phyloP scores from a whole-genome alignment of 148 eudicot genomes.

The Rheum nobile region DNA sequence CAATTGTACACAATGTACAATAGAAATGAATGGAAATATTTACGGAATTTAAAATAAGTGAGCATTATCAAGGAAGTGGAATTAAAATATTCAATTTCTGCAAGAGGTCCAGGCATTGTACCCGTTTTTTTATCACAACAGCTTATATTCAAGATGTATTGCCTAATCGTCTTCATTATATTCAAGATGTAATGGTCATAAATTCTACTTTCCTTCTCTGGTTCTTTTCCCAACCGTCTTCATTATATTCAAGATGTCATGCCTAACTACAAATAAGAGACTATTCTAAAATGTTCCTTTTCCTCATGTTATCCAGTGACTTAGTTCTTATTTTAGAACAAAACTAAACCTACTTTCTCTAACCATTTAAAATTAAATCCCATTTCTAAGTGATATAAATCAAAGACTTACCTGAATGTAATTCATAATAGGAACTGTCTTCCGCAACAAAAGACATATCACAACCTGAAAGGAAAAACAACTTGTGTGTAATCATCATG shows the following conservation, averaged over 20 bases:
- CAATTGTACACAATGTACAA: neutral
- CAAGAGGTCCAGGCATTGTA: neutral
- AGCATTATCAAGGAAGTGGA: neutral
- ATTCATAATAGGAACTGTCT: slow-evolving; percentile 71
- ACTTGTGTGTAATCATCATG: neutral
- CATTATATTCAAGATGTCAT: neutral
- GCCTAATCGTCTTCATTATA: neutral
- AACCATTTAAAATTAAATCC: neutral
- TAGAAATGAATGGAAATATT: neutral
- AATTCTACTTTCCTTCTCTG: neutral
- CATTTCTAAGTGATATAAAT: neutral
- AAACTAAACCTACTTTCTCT: neutral
- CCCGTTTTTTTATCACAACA: neutral
- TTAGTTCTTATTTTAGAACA: neutral
- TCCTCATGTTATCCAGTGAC: neutral
- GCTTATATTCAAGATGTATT: neutral
- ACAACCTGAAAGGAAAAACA: slow-evolving; percentile 42
- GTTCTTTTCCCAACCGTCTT: neutral
- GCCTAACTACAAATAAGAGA: neutral
- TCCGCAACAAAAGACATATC: slow-evolving; percentile 72
- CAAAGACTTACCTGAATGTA: slow-evolving; percentile 66
- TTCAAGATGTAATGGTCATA: neutral
- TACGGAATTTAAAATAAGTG: neutral
- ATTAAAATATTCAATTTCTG: neutral
- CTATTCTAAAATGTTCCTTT: neutral